Evolutionary conservation across 768 basidiomycete genomes (phyloP).

Genomic region (Mycena maculata): DNA sequence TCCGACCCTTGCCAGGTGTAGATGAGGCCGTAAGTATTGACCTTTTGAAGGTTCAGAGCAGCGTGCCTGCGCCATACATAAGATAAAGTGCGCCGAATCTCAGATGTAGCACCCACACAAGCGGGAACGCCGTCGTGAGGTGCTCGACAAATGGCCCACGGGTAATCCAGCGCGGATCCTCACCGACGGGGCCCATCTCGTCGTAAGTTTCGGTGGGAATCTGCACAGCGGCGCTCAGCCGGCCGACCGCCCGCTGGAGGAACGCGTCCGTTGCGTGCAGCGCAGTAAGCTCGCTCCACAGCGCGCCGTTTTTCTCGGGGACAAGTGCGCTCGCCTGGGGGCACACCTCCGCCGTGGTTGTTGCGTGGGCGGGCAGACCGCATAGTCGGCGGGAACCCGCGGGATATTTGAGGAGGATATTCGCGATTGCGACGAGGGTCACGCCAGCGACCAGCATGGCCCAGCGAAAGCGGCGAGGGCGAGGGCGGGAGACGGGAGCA

Average conservation of each 20-base stretch:
- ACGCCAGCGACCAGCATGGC: background rate
- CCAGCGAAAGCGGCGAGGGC: constrained; percentile 14
- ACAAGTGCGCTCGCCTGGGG: constrained; percentile 10
- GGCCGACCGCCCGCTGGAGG: constrained; percentile 43
- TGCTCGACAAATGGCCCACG: constrained; percentile 53
- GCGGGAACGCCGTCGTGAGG: constrained; percentile 59
- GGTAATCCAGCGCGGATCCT: constrained; percentile 57
- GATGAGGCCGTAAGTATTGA: constrained; percentile 73
- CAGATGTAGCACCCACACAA: constrained; percentile 53
- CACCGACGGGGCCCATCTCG: constrained; percentile 57
- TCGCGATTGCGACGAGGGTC: background rate
- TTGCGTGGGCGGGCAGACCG: background rate
- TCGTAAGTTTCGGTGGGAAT: constrained; percentile 62
- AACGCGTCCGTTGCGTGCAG: constrained; percentile 39
- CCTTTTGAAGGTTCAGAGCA: constrained; percentile 42
- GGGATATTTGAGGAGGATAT: background rate
- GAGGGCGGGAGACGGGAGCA: background rate
- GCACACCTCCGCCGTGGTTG: background rate
- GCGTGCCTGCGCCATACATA: background rate
- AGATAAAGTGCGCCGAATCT: background rate
- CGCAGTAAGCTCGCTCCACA: constrained; percentile 25
- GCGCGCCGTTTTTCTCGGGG: constrained; percentile 19
- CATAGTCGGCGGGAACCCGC: background rate
- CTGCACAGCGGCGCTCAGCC: constrained; percentile 48
- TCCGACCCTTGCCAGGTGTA: constrained; percentile 70